Base-by-base conservation (phyloP, 805 yeast species). In the Wickerhamiella shivajii region DNA sequence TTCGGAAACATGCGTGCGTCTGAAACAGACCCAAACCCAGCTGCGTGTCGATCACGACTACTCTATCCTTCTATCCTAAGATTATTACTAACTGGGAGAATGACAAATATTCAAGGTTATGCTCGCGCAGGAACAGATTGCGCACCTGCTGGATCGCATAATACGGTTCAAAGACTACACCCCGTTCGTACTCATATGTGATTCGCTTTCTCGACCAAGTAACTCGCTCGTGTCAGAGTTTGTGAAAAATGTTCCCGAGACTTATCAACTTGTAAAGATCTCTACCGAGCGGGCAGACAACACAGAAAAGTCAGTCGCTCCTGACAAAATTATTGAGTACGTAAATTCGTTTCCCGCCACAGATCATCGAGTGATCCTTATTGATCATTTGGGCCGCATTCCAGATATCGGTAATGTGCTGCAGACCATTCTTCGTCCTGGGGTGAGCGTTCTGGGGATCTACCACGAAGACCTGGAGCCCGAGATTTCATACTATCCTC, bases 171-270 rank as follows among this genome's bases (percentile, higher is more conserved):
- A 74, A 42, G 97, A 90, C 46, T 54, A 55, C 15, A 67, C 87
- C 0, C 92, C 93, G 0, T 68, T 87, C 35, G 52, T 81, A 3
- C 60, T 87, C 4, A 60, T 77, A 3, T 49, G 69, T 6, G 97
- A 90, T 51, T 64, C 78, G 1, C 54, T 83, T 7, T 59, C 66
- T 0, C 95, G 85, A 51, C 69, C 90, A 0, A 70, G 83, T 0
- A 44, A 56, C 19, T 46, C 59, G 29, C 52, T 85, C 9, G 47
- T 79, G 1, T 49, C 56, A 18, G 95, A 83, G 49, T 61, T 84
- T 30, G 53, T 64, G 2, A 52, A 61, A 41, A 60, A 65, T 43
- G 45, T 47, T 24, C 53, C 56, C 9, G 47, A 38, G 1, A 29
- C 32, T 18, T 30, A 33, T 3, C 37, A 29, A 6, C 19, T 39